Evolutionary conservation across 768 basidiomycete genomes (phyloP).

Genomic region (Naganishia onofrii): DNA sequence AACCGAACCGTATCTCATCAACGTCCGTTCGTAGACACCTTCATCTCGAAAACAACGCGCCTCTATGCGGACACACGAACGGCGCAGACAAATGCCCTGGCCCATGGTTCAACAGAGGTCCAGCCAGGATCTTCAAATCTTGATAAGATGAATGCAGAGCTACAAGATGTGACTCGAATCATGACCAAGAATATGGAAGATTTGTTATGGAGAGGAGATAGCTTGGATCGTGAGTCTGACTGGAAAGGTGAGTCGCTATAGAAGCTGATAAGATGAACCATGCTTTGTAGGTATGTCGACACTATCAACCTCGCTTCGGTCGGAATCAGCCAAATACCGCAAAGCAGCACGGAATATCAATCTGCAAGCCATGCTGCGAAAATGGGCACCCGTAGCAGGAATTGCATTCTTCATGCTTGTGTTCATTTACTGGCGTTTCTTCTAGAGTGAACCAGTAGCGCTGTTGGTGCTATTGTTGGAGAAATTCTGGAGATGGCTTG

Average conservation of each 20-base stretch:
- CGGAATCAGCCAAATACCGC: slow-evolving; percentile 96
- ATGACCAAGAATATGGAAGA: slow-evolving; percentile 99
- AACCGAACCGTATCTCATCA: background rate
- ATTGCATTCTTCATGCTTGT: slow-evolving; percentile 68
- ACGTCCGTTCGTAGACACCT: slow-evolving; percentile 68
- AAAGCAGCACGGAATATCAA: slow-evolving; percentile 94
- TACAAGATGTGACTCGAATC: slow-evolving; percentile 96
- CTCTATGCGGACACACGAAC: slow-evolving; percentile 92
- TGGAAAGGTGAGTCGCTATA: background rate
- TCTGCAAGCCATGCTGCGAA: slow-evolving; percentile 84
- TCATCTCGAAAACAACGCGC: slow-evolving; percentile 96
- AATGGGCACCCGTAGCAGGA: slow-evolving; percentile 89
- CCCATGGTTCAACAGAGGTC: slow-evolving; percentile 59
- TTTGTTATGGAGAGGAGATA: slow-evolving; percentile 94
- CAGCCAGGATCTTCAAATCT: slow-evolving; percentile 70
- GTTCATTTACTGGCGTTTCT: slow-evolving; percentile 59
- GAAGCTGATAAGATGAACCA: background rate
- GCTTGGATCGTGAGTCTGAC: slow-evolving; percentile 73
- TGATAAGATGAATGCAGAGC: slow-evolving; percentile 87
- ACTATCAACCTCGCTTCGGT: slow-evolving; percentile 84
- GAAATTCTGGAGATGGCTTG: no score
- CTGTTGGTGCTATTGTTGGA: no score
- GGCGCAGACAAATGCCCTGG: slow-evolving; percentile 60
- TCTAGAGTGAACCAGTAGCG: slow-evolving; percentile 35
- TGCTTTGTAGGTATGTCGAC: slow-evolving; percentile 81